These are phyloP conservation scores for Xerocomellus chrysenteron DNA, from an alignment of 768 basidiomycete genomes.

Conservation along the genomic window DNA sequence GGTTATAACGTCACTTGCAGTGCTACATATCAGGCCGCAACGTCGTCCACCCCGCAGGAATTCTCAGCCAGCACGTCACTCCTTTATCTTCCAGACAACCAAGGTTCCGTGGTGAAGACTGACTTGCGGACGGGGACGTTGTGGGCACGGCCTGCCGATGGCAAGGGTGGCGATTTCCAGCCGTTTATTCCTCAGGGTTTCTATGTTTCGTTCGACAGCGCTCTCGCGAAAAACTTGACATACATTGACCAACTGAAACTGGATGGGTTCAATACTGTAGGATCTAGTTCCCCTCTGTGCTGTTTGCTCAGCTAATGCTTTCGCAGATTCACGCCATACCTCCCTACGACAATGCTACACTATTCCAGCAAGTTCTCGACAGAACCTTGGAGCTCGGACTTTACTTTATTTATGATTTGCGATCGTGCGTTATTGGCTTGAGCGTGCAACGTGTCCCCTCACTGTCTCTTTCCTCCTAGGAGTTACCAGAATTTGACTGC, in stretches of 20 bases:
- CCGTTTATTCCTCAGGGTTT: constrained; percentile 70
- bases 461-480: constrained; percentile 18
- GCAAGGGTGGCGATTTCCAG: constrained; percentile 25
- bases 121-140: constrained; percentile 47
- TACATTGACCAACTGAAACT: constrained; percentile 55
- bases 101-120: constrained; percentile 45
- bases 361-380: constrained; percentile 19
- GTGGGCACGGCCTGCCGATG: constrained; percentile 36
- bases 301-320: constrained; percentile 21
- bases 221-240: constrained; percentile 51
- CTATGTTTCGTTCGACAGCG: constrained; percentile 60
- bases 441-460: background rate
- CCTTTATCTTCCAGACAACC: constrained; percentile 41
- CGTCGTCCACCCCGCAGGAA: constrained; percentile 16
- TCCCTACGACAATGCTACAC: constrained; percentile 55
- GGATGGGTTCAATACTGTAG: constrained; percentile 43
- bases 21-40: constrained; percentile 25
- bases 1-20: constrained; percentile 37
- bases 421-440: constrained; percentile 37
- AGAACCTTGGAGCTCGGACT: constrained; percentile 26
- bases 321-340: constrained; percentile 71
- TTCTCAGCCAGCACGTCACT: constrained; percentile 35
- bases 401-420: constrained; percentile 82
- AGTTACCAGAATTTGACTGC: constrained; percentile 61
- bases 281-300: background rate